phyloP scores from a whole-genome alignment of 257 asterid genomes.

The Handroanthus guayacan region DNA sequence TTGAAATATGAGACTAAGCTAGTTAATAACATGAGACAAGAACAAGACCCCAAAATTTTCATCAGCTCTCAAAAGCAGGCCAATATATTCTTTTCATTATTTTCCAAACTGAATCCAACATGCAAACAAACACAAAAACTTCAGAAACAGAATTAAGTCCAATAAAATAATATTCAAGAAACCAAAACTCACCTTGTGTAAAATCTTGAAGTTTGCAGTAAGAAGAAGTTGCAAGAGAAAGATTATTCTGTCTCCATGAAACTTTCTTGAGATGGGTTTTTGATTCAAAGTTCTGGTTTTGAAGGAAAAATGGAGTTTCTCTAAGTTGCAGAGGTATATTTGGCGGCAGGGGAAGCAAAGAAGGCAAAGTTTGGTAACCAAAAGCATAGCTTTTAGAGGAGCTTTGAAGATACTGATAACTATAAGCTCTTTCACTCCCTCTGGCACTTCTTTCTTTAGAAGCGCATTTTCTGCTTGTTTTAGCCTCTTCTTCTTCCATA shows the following conservation, averaged over 20 bases:
- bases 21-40: neutral
- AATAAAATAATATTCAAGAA: neutral
- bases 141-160: neutral
- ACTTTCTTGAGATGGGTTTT: constrained; percentile 62
- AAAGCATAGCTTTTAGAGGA: constrained; percentile 53
- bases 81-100: neutral
- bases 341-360: constrained; percentile 87
- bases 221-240: constrained; percentile 62
- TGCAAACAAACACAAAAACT: constrained; percentile 10
- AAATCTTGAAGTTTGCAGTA: constrained; percentile 52
- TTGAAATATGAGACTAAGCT: neutral
- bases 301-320: constrained; percentile 52
- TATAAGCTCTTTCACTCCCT: constrained; percentile 37
- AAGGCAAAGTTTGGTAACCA: constrained; percentile 62
- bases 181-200: constrained; percentile 55
- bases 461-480: constrained; percentile 55
- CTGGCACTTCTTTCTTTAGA: constrained; percentile 47
- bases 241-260: constrained; percentile 40
- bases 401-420: constrained; percentile 56
- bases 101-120: constrained; percentile 7
- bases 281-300: constrained; percentile 54
- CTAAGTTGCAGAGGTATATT: constrained; percentile 57
- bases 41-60: constrained; percentile 26
- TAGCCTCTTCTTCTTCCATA: constrained; percentile 65
- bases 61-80: neutral